Evolutionary conservation across 257 asterid species (phyloP).

Genomic region (Thymus mandschuricus): DNA sequence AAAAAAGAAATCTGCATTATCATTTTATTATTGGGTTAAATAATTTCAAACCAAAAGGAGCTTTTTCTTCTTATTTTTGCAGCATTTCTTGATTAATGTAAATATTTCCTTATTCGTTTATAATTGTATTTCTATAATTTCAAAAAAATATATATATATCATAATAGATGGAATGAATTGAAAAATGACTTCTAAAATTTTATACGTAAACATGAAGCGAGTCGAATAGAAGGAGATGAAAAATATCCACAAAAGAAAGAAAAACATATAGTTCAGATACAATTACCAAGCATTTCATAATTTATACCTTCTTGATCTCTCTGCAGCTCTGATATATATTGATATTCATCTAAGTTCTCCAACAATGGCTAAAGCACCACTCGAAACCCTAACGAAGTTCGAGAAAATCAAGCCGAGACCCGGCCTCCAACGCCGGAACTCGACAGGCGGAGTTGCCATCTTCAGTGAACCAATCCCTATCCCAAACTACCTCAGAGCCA

Average conservation of each 20-base stretch:
- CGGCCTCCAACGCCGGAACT: slow-evolving; percentile 32
- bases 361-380: slow-evolving; percentile 18
- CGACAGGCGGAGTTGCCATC: slow-evolving; percentile 33
- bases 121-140: background rate
- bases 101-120: background rate
- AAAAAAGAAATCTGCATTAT: background rate
- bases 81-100: background rate
- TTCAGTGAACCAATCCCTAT: slow-evolving; percentile 27
- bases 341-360: no score
- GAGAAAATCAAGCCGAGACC: slow-evolving; percentile 30
- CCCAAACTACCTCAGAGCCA: slow-evolving; percentile 52
- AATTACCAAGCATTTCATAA: no score
- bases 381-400: slow-evolving; percentile 8
- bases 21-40: background rate
- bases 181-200: no score
- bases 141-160: background rate
- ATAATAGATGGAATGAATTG: no score
- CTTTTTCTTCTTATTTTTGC: background rate
- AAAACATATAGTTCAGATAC: no score
- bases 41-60: background rate
- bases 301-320: no score
- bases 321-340: no score
- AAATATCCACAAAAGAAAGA: no score
- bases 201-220: no score
- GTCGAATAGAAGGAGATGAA: no score